A percentile compares a stretch with the other conserved stretches of the same genome.
Conservation (phyloP, 257 asterid genomes). For the Solanum sejunctum region DNA sequence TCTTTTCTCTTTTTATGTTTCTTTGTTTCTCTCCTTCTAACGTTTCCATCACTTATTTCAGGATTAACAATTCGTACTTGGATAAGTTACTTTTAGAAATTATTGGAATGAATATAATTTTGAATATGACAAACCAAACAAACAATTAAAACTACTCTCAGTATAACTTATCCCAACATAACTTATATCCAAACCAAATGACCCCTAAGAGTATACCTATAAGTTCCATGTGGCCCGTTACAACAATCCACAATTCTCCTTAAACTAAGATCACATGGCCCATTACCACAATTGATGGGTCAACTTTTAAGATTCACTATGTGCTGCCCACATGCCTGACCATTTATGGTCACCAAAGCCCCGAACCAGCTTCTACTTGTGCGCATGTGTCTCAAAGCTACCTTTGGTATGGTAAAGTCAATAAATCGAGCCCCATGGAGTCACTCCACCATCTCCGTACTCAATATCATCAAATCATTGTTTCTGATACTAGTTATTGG, state of each 20-base stretch:
- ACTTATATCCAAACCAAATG: too few relatives aligned
- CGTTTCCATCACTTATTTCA: too few relatives aligned
- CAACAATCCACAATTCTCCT: not conserved
- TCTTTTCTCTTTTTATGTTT: too few relatives aligned
- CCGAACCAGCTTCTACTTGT: not conserved
- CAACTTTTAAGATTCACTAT: not conserved
- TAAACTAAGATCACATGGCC: not conserved
- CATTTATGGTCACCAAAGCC: not conserved
- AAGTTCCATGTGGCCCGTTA: not conserved
- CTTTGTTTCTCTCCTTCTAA: too few relatives aligned
- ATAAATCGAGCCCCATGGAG: not conserved
- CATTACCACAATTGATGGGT: not conserved
- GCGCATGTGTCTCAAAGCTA: not conserved
- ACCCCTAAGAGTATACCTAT: not conserved
- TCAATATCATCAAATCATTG: not conserved
- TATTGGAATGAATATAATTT: too few relatives aligned
- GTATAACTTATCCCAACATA: too few relatives aligned
- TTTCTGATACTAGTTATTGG: not conserved
- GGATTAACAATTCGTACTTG: too few relatives aligned
- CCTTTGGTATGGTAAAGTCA: not conserved
- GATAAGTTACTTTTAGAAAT: too few relatives aligned
- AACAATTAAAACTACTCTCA: too few relatives aligned
- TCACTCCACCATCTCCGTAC: not conserved
- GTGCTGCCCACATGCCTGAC: not conserved
- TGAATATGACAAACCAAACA: too few relatives aligned